Evolutionary conservation across 1,284 basidiomycete species (phyloP).

Genomic region (Volvariella surrecta): DNA sequence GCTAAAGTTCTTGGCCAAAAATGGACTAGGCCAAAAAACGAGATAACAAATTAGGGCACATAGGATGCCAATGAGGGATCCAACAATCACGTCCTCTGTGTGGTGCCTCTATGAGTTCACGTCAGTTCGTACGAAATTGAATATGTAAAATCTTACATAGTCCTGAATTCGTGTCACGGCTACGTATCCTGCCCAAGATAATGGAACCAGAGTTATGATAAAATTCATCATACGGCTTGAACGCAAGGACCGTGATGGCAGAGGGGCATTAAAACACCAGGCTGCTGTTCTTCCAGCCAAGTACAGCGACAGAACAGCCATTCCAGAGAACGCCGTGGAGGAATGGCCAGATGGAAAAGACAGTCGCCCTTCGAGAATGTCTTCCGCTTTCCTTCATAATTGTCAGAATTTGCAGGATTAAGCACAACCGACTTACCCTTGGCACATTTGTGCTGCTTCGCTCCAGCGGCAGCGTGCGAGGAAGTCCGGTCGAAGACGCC

Average conservation of each 20-base stretch:
- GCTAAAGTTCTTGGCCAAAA: constrained; percentile 27
- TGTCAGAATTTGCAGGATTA: constrained; percentile 1
- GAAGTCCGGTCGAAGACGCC: constrained; percentile 64
- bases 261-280: constrained; percentile 41
- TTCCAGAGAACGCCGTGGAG: constrained; percentile 55
- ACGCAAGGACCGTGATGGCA: constrained; percentile 25
- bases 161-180: constrained; percentile 57
- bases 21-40: constrained; percentile 59
- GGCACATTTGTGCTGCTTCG: constrained; percentile 35
- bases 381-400: constrained; percentile 25
- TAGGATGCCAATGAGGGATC: constrained; percentile 45
- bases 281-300: constrained; percentile 56
- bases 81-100: constrained; percentile 59
- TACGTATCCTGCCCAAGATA: constrained; percentile 53
- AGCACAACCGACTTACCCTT: constrained; percentile 32
- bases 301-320: constrained; percentile 56
- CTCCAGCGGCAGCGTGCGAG: constrained; percentile 59
- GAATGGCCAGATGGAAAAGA: constrained; percentile 68
- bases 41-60: constrained; percentile 44
- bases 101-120: constrained; percentile 43
- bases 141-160: constrained; percentile 35
- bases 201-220: constrained; percentile 38
- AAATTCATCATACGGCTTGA: constrained; percentile 43
- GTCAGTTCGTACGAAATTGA: not conserved
- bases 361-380: constrained; percentile 42